Conservation (phyloP, 768 basidiomycete species). For the Podaxis mareebaensis region DNA sequence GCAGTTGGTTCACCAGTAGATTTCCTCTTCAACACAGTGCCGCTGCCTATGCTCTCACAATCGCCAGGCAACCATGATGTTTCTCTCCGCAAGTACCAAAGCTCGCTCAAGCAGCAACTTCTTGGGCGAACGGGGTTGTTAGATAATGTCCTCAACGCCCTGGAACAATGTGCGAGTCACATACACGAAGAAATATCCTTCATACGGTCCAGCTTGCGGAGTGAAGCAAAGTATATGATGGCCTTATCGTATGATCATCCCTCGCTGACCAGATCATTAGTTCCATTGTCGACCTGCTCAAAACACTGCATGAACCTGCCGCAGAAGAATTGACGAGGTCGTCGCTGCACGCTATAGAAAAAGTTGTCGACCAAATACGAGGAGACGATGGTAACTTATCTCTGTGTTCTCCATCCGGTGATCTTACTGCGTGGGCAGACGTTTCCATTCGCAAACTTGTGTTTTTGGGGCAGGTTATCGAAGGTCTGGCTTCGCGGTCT, state of each 20-base stretch:
- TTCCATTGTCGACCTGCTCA: constrained; percentile 41
- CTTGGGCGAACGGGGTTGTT: constrained; percentile 62
- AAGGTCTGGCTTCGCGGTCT: constrained; percentile 46
- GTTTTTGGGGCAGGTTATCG: constrained; percentile 50
- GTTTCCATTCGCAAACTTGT: constrained; percentile 29
- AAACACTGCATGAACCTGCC: constrained; percentile 47
- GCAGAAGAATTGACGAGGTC: constrained; percentile 47
- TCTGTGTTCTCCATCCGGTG: not conserved
- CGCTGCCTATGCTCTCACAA: constrained; percentile 47
- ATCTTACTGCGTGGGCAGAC: constrained; percentile 24
- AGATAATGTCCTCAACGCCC: constrained; percentile 52
- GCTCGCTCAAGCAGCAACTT: constrained; percentile 63
- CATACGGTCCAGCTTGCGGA: constrained; percentile 41
- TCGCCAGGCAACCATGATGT: constrained; percentile 29
- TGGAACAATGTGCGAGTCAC: constrained; percentile 60
- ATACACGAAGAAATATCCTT: constrained; percentile 61
- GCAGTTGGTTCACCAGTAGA: constrained; percentile 53
- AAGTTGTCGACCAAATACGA: constrained; percentile 30
- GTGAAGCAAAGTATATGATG: constrained; percentile 43
- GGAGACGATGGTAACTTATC: constrained; percentile 34
- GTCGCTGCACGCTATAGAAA: constrained; percentile 43
- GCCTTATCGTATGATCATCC: constrained; percentile 5
- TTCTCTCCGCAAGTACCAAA: constrained; percentile 63
- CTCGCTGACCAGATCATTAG: constrained; percentile 27
- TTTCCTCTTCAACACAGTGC: constrained; percentile 56